Conservation (phyloP, 2,329 filamentous ascomycete genomes). For the Trichophyton benhamiae region DNA sequence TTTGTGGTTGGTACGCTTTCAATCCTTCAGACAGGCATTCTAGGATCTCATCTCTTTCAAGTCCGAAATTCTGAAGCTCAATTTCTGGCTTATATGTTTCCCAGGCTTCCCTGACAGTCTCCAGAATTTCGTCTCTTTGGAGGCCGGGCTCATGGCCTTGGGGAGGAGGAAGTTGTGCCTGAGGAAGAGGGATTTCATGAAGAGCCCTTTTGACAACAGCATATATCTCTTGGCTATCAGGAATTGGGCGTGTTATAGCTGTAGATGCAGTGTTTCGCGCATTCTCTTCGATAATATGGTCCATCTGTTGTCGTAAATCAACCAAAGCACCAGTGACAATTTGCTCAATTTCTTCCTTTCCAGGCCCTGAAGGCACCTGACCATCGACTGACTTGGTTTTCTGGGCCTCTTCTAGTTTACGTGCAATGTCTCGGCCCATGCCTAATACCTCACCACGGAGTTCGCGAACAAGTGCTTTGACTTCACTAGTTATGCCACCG, state of each 20-base stretch:
- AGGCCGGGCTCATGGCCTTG: conserved; percentile 41
- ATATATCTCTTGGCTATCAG: conserved; percentile 78
- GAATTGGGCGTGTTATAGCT: conserved; percentile 47
- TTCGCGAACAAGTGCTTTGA: conserved; percentile 81
- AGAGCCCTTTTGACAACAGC: conserved; percentile 67
- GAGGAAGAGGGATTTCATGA: conserved; percentile 45
- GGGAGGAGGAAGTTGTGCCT: conserved; percentile 39
- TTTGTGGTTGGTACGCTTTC: conserved; percentile 51
- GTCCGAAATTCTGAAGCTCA: conserved; percentile 74
- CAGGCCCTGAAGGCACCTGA: conserved; percentile 37
- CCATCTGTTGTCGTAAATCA: conserved; percentile 75
- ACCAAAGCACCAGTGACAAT: conserved; percentile 70
- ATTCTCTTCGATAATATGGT: conserved; percentile 64
- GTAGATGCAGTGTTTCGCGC: conserved; percentile 56
- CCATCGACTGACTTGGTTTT: conserved; percentile 34
- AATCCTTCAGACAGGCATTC: conserved; percentile 77
- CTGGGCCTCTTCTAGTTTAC: conserved; percentile 57
- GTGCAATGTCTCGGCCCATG: conserved; percentile 83
- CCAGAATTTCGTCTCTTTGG: conserved; percentile 70
- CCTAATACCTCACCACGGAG: conserved; percentile 83
- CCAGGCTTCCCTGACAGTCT: conserved; percentile 80
- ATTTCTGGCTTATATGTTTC: conserved; percentile 92
- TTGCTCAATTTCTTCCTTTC: conserved; percentile 58
- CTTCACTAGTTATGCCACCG: conserved; percentile 78
- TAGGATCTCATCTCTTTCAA: conserved; percentile 82